Conservation (phyloP, 1,284 basidiomycete genomes). For the Cryptococcus sp. region DNA sequence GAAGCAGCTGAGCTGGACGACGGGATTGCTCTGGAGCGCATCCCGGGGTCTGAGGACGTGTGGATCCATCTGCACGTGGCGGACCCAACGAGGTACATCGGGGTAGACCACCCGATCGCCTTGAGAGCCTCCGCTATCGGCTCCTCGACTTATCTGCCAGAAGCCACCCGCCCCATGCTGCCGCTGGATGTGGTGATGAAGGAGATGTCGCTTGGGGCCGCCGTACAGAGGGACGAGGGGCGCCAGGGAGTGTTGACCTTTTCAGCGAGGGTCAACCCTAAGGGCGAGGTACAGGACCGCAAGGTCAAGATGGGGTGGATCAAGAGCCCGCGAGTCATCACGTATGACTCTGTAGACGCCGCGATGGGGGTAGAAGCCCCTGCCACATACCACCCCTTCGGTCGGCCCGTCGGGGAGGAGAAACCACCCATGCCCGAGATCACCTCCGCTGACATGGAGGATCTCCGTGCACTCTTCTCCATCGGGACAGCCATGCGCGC, state of each 20-base stretch:
- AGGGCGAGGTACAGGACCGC: conserved; percentile 68
- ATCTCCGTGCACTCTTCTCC: conserved; percentile 52
- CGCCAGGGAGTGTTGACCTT: conserved; percentile 67
- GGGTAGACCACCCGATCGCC: conserved; percentile 62
- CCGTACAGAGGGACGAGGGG: conserved; percentile 25
- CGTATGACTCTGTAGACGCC: conserved; percentile 68
- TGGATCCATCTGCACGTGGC: conserved; percentile 95
- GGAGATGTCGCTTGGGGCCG: conserved; percentile 60
- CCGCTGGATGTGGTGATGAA: conserved; percentile 54
- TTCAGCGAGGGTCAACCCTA: conserved; percentile 65
- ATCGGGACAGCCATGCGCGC: conserved; percentile 39
- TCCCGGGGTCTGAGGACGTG: conserved; percentile 58
- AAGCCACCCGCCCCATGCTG: conserved; percentile 67
- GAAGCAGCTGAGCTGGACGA: conserved; percentile 88
- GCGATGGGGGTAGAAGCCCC: conserved; percentile 52
- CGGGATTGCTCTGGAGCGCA: conserved; percentile 75
- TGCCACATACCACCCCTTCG: conserved; percentile 29
- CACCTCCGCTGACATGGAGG: conserved; percentile 27
- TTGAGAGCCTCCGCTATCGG: conserved; percentile 57
- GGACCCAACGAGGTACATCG: conserved; percentile 81
- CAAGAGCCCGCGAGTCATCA: conserved; percentile 63
- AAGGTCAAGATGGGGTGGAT: conserved; percentile 69
- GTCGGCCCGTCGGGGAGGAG: conserved; percentile 9
- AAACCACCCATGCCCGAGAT: background rate
- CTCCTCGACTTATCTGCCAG: conserved; percentile 62